Evolutionary conservation across 2,329 filamentous ascomycete species (phyloP), one percentile per base, ranked within the genome.

Genomic region (Zasmidium citrigriseum): DNA sequence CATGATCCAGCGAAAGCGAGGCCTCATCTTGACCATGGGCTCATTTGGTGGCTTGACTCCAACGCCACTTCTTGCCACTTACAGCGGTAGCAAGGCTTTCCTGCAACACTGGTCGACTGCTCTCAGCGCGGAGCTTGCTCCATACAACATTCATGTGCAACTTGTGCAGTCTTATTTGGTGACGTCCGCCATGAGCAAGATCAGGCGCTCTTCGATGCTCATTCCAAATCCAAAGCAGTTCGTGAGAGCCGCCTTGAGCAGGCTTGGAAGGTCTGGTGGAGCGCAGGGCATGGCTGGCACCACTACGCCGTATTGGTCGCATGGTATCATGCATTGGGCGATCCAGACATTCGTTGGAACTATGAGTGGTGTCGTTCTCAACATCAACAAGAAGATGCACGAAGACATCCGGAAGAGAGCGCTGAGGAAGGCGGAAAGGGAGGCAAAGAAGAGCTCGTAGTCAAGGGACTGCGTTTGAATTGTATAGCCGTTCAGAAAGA

Each of bases 11-110:
- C 89, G 93, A 70, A 91, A 90, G 78, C 86, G 87, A 57, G 95
- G 96, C 22, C 82, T 99, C 34, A 91, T 99, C 70, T 81, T 99
- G 55, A 99, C 93, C 58, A 97, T 99, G 93, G 95, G 93, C 48
- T 97, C 93, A 11, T 96, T 98, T 73, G 95, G 89, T 62, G 96
- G 95, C 66, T 89, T 96, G 77, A 86, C 95, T 61, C 95, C 95
- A 7, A 96, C 91, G 0, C 93, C 96, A 4, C 87, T 95, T 55
- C 84, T 99, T 46, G 95, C 95, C 12, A 98, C 95, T 2, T 99
- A 99, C 82, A 96, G 91, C 46, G 95, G 95, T 65, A 95, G 89
- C 85, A 99, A 99, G 80, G 93, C 95, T 1, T 99, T 99, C 83
- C 83, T 99, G 50, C 93, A 98, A 78, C 89, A 96, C 72, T 99